Percentiles rank a stretch among this genome's conserved stretches.
Conservation (phyloP, 352 stramenopile species). For the Thraustochytrium sp. region DNA sequence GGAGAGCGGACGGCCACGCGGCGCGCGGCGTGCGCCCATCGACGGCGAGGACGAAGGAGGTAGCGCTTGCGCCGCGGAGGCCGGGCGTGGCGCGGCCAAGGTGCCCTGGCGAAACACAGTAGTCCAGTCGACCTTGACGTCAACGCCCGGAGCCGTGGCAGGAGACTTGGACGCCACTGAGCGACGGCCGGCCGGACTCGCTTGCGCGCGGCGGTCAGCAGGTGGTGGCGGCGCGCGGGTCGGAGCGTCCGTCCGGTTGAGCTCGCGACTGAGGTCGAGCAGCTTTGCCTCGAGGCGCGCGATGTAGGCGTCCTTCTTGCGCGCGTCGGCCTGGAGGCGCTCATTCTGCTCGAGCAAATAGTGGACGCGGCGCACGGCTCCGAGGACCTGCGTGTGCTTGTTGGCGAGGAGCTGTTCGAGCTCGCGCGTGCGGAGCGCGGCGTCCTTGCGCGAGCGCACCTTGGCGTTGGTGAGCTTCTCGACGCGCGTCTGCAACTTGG, state of each 20-base stretch:
- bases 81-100: too few relatives aligned
- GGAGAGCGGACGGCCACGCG: too few relatives aligned
- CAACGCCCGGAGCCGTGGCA: too few relatives aligned
- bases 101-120: conserved; percentile 12
- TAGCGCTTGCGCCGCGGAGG: too few relatives aligned
- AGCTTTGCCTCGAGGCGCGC: conserved; percentile 4
- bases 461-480: neutral
- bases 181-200: neutral
- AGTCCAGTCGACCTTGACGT: conserved; percentile 2
- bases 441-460: neutral
- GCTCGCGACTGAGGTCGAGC: conserved; percentile 21
- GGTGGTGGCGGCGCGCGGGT: too few relatives aligned
- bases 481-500: neutral
- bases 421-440: neutral
- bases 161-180: neutral
- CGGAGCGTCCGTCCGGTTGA: neutral
- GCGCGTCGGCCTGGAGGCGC: neutral
- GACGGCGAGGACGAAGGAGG: too few relatives aligned
- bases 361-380: conserved; percentile 17
- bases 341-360: conserved; percentile 39
- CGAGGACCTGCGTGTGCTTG: conserved; percentile 38
- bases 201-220: neutral
- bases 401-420: conserved; percentile 23
- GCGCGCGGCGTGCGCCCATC: too few relatives aligned
- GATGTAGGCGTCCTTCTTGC: conserved; percentile 28